Evolutionary conservation across 306 rosid genomes (phyloP).

Genomic region (Fragaria nilgerrensis): DNA sequence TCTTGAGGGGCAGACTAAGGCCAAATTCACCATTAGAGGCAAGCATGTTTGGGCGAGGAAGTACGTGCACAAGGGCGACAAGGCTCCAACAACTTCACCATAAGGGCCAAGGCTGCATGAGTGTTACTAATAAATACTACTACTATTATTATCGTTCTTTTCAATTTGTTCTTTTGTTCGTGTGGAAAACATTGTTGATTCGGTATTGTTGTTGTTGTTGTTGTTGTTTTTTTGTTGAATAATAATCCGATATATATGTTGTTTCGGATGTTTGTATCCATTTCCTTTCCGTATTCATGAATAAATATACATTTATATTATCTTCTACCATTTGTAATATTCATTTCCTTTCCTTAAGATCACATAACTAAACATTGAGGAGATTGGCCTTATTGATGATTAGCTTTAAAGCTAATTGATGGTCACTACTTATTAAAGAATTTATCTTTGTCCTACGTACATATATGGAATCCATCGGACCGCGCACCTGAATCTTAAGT

Average conservation of each 20-base stretch:
- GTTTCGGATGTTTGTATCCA: neutral
- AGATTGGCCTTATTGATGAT: no score
- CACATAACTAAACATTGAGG: no score
- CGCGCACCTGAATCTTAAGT: no score
- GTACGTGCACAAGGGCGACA: constrained; percentile 27
- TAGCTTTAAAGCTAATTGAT: no score
- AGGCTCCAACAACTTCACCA: neutral
- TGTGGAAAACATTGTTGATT: neutral
- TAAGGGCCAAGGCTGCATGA: neutral
- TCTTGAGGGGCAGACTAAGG: constrained; percentile 25
- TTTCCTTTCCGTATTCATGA: neutral
- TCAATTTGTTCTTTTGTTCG: neutral
- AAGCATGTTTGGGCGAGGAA: constrained; percentile 75
- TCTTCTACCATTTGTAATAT: neutral
- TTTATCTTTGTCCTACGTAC: no score
- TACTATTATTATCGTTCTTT: neutral
- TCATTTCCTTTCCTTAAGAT: no score
- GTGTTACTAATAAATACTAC: neutral
- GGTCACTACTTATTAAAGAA: no score
- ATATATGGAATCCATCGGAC: no score
- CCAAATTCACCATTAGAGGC: constrained; percentile 57
- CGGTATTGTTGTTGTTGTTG: no score
- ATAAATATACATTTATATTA: no score
- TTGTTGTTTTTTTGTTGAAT: no score
- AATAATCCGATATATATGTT: no score